Conservation (phyloP, 2,329 filamentous ascomycete genomes). For the Orbilia quercus region DNA sequence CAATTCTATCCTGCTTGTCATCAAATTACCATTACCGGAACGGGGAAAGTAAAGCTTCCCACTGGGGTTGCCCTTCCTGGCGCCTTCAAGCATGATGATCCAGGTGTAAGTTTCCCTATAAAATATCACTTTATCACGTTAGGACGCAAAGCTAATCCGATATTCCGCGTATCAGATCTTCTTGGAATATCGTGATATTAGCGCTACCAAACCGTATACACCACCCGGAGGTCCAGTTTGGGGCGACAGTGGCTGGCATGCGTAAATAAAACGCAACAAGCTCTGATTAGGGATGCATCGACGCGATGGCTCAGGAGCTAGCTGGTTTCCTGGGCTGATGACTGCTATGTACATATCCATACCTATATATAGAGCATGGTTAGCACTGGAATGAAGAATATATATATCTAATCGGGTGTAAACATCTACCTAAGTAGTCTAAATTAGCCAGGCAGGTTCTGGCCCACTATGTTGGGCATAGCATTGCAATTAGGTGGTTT, state of each 20-base stretch:
- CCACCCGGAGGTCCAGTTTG: conserved; percentile 59
- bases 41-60: conserved; percentile 56
- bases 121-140: no score
- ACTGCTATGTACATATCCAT: background rate
- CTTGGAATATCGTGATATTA: conserved; percentile 59
- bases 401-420: no score
- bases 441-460: no score
- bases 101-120: conserved; percentile 44
- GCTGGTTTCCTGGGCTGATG: background rate
- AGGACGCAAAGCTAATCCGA: no score
- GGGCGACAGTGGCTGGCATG: conserved; percentile 40
- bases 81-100: conserved; percentile 58
- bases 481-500: no score
- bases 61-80: conserved; percentile 58
- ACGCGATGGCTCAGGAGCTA: background rate
- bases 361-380: no score
- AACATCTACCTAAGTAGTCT: no score
- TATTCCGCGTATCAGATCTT: no score
- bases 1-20: conserved; percentile 58
- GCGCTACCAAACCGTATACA: conserved; percentile 58
- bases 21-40: conserved; percentile 58
- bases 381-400: no score
- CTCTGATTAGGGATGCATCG: background rate
- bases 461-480: no score
- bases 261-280: background rate